These are phyloP conservation scores for Arabis alpina DNA, from an alignment of 345 rosid species.

Conservation along the genomic window DNA sequence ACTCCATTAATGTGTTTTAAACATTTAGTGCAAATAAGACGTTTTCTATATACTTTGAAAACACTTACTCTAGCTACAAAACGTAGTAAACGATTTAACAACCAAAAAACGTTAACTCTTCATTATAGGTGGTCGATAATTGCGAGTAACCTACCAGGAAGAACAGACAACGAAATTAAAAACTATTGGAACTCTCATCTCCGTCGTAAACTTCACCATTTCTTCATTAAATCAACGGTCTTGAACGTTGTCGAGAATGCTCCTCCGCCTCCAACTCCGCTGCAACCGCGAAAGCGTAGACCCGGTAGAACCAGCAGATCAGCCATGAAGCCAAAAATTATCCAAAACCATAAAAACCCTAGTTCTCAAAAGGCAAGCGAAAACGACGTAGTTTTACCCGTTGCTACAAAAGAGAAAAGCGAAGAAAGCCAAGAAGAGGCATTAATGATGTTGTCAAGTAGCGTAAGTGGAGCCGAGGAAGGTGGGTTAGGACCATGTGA, in stretches of 20 bases:
- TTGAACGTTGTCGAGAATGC: constrained; percentile 19
- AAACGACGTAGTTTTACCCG: background rate
- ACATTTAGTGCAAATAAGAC: background rate
- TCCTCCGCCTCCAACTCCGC: background rate
- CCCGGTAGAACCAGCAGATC: constrained; percentile 32
- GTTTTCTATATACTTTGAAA: background rate
- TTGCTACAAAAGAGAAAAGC: background rate
- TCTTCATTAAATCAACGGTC: constrained; percentile 16
- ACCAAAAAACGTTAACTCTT: background rate
- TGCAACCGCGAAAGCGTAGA: constrained; percentile 24
- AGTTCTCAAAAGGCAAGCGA: background rate
- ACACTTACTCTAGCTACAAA: background rate
- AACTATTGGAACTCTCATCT: constrained; percentile 76
- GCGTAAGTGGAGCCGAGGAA: constrained; percentile 18
- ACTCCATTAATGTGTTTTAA: background rate
- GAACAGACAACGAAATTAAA: constrained; percentile 78
- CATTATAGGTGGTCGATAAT: constrained; percentile 65
- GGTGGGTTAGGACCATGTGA: constrained; percentile 19
- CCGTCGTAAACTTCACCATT: constrained; percentile 53
- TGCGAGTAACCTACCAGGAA: constrained; percentile 63
- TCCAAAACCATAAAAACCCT: background rate
- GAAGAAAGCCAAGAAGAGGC: constrained; percentile 1
- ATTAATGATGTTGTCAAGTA: constrained; percentile 27
- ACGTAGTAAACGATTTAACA: background rate
- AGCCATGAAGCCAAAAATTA: constrained; percentile 30